Conservation (phyloP, 1,139 yeast genomes). For the Yamadazyma sp. region DNA sequence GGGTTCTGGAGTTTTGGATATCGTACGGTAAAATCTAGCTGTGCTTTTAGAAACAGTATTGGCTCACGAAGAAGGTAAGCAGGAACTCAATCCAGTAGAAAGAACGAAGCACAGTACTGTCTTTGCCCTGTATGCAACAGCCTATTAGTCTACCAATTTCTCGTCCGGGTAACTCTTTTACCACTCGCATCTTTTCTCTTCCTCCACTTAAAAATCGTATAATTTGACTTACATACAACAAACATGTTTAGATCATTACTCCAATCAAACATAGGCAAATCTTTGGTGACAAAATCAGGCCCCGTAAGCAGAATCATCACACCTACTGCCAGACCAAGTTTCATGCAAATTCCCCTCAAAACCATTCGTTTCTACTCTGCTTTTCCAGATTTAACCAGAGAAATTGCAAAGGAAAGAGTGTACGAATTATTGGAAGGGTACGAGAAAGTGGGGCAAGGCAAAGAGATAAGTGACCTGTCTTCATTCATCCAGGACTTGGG, state of each 20-base stretch:
- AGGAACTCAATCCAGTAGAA: too few species aligned
- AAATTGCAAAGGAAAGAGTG: conserved; percentile 72
- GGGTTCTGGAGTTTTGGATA: too few species aligned
- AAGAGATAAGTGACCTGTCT: conserved; percentile 57
- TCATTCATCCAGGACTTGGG: conserved; percentile 76
- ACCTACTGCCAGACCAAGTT: conserved; percentile 4
- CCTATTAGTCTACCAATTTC: too few species aligned
- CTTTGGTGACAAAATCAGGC: conserved; percentile 14
- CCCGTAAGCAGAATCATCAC: conserved; percentile 6
- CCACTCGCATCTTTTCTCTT: conserved; percentile 8
- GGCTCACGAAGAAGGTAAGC: too few species aligned
- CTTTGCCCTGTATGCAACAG: neutral
- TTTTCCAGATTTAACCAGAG: conserved; percentile 66
- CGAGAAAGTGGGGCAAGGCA: conserved; percentile 57
- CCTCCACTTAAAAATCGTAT: conserved; percentile 12
- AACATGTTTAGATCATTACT: conserved; percentile 38
- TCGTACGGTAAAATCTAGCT: too few species aligned
- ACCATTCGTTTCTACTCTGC: conserved; percentile 54
- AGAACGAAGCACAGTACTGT: neutral
- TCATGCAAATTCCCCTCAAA: conserved; percentile 13
- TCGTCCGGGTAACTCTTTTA: conserved; percentile 10
- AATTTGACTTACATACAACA: conserved; percentile 11
- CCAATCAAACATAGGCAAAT: conserved; percentile 25
- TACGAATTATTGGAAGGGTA: conserved; percentile 77
- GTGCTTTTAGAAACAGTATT: too few species aligned